Evolutionary conservation across 1,284 basidiomycete species (phyloP), one percentile per base, ranked within the genome.

Genomic region (Boletus nobilissimus): DNA sequence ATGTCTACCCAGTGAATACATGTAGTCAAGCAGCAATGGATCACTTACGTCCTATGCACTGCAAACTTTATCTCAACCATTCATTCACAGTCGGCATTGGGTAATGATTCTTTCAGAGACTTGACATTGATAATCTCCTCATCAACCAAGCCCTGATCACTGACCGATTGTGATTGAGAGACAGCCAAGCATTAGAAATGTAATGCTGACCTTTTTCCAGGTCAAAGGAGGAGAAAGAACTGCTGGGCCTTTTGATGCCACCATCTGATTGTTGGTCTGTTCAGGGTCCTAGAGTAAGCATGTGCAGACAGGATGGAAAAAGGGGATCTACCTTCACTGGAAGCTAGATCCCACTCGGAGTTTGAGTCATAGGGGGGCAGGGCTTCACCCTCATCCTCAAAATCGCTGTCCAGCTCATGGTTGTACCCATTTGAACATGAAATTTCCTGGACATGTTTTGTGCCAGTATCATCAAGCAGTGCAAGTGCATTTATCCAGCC

Each of bases 41-140:
- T 67, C 7, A 78, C 84, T 70, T 46, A 84, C 84, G 84, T 84
- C 70, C 73, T 83, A 19, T 85, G 81, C 13, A 84, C 84, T 19
- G 80, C 82, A 16, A 82, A 83, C 64, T 69, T 75, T 32, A 82
- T 32, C 46, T 67, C 43, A 51, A 82, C 5, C 0, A 73, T 67
- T 73, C 38, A 80, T 34, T 82, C 72, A 24, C 14, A 24, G 39
- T 60, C 57, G 32, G 32, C 18, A 60, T 72, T 57, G 36, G 64
- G 10, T 60, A 67, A 2, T n/a, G 43, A 29, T 11, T 46, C 76
- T 38, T 26, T 65, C 4, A 32, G n/a, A 60, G 8, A 29, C 11
- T 3, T 34, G 63, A 11, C 34, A 48, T 74, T 72, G 36, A 77
- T 38, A 9, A 74, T 22, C 46, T 84, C 79, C 48, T 76, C 74